Evolutionary conservation across 2,329 filamentous ascomycete genomes (phyloP), one percentile per base, ranked within the genome.

Genomic region (Ustulina deusta): DNA sequence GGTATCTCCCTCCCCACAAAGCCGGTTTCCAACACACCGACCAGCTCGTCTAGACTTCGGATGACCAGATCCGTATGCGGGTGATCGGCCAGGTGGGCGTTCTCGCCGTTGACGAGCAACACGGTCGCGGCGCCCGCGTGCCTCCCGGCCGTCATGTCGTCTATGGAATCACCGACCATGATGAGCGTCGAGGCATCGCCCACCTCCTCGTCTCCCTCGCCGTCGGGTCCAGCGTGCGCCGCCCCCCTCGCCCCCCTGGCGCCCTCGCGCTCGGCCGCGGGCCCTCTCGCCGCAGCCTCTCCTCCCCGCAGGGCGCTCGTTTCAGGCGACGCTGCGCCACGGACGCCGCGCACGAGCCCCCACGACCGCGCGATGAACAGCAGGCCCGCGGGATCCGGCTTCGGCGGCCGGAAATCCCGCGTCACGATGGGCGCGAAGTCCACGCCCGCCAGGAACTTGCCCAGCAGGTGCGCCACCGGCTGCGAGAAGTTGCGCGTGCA

Each of bases 401-500:
- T 97, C 7, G 94, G 92, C 42, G 88, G 94, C 51, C 83, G 85
- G 80, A 94, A 96, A 64, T 94, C 93, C 11, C 95, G 86, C 7
- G 94, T 97, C 44, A 97, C 85, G 72, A 97, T 89, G 6, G 94
- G 95, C 22, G 85, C 78, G 78, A 97, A 97, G 46, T 60, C 80
- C 66, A 89, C 87, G 1, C 82, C 84, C 0, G 87, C 83, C 9
- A 97, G 84, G 78, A 96, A 96, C 56, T 90, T 96, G 59, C 82
- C 81, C 3, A 97, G 85, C 2, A 97, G 85, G 78, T 94, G 90
- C 54, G 85, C 81, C 1, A 96, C 93, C 6, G 93, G 93, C 7
- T 87, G 83, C 74, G 95, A 93, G 76, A 97, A 98, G 82, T 99
- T 98, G 76, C 96, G 87, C 2, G 96, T 98, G 81, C 94, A 97